Evolutionary conservation across 108 stramenopile genomes (phyloP), one percentile per base, ranked within the genome.

Genomic region (Discostella pseudostelligera): DNA sequence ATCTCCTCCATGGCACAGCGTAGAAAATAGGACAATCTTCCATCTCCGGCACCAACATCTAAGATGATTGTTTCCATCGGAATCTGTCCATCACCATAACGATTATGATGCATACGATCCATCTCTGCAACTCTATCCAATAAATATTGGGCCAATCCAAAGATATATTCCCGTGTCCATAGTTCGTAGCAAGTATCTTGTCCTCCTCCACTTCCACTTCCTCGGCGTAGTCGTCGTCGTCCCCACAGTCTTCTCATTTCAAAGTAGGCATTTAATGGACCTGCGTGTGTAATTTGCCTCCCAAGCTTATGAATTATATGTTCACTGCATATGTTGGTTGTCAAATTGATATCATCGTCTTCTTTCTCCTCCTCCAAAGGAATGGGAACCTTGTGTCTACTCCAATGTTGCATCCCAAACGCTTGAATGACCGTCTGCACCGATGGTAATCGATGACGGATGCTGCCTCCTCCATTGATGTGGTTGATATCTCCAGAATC

Each of bases 41-140:
- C 93, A 74, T 94, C 89, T 39, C 93, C 93, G 0, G 93, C 89
- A 47, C 93, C 93, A 1, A 91, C 81, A 64, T 94, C 93, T 22
- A 94, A 55, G 53, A 94, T 59, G 1, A 83, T 55, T 0, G 86
- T 88, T 39, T 69, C 54, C 48, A 20, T 51, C 0, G 51, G 65
- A n/a, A n/a, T n/a, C n/a, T n/a, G n/a, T n/a, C n/a, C n/a, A n/a
- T n/a, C n/a, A n/a, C n/a, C n/a, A n/a, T n/a, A n/a, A n/a, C n/a
- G n/a, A 40, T 3, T 1, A 17, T 20, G 4, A 5, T 25, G 16
- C 53, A 43, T 14, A 56, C 62, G 32, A 44, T 70, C 70, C 49
- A 75, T 49, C 48, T 69, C 59, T 36, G 11, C 55, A 42, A 81
- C 59, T 66, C 84, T 53, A 39, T 76, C 55, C 17, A 80, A 29